Base-by-base conservation (phyloP, 1,139 yeast species). In the Scheffersomyces titani region DNA sequence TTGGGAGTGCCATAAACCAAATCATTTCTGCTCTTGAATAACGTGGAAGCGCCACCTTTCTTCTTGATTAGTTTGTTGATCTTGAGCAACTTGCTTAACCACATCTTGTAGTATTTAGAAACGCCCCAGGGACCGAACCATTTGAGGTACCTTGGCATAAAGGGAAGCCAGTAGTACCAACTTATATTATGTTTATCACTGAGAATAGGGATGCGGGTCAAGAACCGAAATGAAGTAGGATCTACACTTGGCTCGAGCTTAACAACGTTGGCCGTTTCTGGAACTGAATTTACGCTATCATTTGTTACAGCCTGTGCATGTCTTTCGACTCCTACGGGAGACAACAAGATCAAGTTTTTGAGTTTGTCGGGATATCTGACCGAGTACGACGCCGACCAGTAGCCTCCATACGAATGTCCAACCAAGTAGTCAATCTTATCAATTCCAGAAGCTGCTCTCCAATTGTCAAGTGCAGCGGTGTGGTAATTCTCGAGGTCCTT, bases 301-400 rank as follows among this genome's bases (percentile, higher is more conserved):
- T 85, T 84, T 36, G 84, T 80, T 2, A 88, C 72, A 0, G 92
- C 87, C 66, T 81, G 86, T 1, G 88, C 84, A 55, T 85, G 86
- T 54, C 91, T 77, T 63, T 91, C 97, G 22, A 94, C 90, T 0
- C 98, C 98, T 0, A 93, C 96, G 0, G 99, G 99, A 1, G 97
- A 90, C 2, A 91, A 86, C 47, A 94, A 77, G 44, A 92, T 81
- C 59, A 94, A 76, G 60, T 85, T 84, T 24, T 83, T 76, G n/a
- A 94, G 81, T 2, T 81, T 77, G 0, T 82, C 76, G 0, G 97
- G 96, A 56, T 72, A 61, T 53, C 61, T 71, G 18, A 75, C 63
- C 0, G 81, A 69, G 61, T 76, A 80, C 1, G 81, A 75, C 3
- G 76, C 81, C 36, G 77, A 71, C 83, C 83, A 80, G 61, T 79